A percentile compares a stretch with the other conserved stretches of the same genome.
phyloP scores from a whole-genome alignment of 2,329 filamentous ascomycete species.

The Diaporthe velutina region DNA sequence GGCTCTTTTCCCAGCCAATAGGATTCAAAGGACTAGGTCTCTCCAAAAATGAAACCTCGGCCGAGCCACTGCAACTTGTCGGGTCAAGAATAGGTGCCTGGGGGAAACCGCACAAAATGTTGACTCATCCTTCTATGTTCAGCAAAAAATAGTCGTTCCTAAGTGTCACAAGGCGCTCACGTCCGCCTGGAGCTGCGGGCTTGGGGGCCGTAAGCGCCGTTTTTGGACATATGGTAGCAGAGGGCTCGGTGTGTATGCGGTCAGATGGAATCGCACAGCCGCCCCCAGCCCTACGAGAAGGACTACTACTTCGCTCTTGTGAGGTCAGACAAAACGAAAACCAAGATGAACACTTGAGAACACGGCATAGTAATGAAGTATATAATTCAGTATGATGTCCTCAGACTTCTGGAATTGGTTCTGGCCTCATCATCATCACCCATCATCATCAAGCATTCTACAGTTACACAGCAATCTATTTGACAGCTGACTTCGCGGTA shows the following conservation, averaged over 20 bases:
- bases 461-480: not conserved
- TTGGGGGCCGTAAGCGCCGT: conserved; percentile 31
- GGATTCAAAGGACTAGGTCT: not conserved
- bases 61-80: not conserved
- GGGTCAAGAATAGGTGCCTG: conserved; percentile 24
- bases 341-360: not conserved
- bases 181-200: conserved; percentile 5
- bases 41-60: not conserved
- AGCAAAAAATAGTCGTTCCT: not conserved
- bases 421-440: conserved; percentile 10
- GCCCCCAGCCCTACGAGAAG: not conserved
- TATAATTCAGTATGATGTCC: not conserved
- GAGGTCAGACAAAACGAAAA: not conserved
- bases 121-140: conserved; percentile 19
- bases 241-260: conserved; percentile 16
- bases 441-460: conserved; percentile 21
- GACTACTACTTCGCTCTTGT: not conserved
- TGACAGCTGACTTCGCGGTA: not conserved
- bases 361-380: not conserved
- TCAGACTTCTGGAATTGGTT: not conserved
- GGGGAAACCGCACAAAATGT: not conserved
- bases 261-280: conserved; percentile 32
- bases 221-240: not conserved
- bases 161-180: conserved; percentile 16
- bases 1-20: conserved; percentile 9